Evolutionary conservation across 1,284 basidiomycete species (phyloP).

Genomic region (Pisolithus thermaeus): DNA sequence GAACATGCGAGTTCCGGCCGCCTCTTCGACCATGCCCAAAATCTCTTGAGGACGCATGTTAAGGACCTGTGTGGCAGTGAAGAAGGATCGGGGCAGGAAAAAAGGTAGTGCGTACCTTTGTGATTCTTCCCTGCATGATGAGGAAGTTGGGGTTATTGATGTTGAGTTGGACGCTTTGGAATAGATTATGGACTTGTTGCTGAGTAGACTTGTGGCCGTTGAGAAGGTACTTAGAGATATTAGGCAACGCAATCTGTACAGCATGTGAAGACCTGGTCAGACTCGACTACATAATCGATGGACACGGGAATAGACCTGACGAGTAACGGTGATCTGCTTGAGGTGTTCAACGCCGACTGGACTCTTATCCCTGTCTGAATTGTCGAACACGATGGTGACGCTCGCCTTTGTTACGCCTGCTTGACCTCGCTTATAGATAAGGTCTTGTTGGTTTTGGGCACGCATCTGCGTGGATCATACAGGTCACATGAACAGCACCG

Average conservation of each 20-base stretch:
- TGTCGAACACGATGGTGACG: conserved; percentile 99
- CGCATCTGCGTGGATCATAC: conserved; percentile 64
- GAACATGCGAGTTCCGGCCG: conserved; percentile 98
- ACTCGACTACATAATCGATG: conserved; percentile 4
- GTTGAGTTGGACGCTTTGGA: conserved; percentile 97
- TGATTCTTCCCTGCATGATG: conserved; percentile 98
- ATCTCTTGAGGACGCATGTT: conserved; percentile 99
- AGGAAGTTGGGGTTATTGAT: conserved; percentile 99
- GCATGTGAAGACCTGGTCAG: not conserved
- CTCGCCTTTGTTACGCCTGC: conserved; percentile 97
- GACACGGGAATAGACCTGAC: conserved; percentile 60
- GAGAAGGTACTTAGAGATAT: conserved; percentile 93
- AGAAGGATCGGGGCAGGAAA: not conserved
- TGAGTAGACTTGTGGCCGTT: conserved; percentile 96
- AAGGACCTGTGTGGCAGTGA: conserved; percentile 55
- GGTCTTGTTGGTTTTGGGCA: conserved; percentile 93
- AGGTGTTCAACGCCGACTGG: conserved; percentile 82
- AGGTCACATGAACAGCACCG: not conserved
- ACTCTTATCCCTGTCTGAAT: conserved; percentile 85
- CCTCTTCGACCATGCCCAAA: conserved; percentile 98
- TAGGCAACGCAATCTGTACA: conserved; percentile 82
- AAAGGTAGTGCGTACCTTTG: conserved; percentile 54
- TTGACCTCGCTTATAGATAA: conserved; percentile 97
- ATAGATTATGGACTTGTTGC: conserved; percentile 85
- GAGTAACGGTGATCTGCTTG: conserved; percentile 92